Evolutionary conservation across 495 filamentous ascomycete species (phyloP).

Genomic region (Apodospora peruviana): DNA sequence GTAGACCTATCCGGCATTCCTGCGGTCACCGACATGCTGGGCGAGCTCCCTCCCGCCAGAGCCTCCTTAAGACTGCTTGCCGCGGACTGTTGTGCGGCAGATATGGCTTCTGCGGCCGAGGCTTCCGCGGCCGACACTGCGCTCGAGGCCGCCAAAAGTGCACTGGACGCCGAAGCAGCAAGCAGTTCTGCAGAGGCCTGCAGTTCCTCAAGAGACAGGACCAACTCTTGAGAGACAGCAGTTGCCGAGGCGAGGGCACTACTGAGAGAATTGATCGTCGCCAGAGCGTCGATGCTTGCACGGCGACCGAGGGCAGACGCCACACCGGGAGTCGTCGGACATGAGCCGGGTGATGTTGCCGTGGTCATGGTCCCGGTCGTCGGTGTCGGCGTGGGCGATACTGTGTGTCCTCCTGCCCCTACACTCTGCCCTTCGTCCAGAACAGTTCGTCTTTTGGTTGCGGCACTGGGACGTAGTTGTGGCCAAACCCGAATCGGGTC

Average conservation of each 20-base stretch:
- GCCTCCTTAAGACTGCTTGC: constrained; percentile 9
- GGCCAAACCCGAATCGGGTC: background rate
- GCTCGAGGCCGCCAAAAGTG: constrained; percentile 10
- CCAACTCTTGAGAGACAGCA: constrained; percentile 9
- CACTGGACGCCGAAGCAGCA: constrained; percentile 12
- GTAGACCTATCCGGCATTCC: background rate
- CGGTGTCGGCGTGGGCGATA: background rate
- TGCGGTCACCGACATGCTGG: background rate
- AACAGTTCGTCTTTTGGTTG: too few relatives aligned
- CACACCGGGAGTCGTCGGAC: background rate
- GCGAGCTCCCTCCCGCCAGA: background rate
- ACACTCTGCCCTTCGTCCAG: too few relatives aligned
- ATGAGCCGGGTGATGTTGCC: background rate
- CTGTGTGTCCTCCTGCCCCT: background rate
- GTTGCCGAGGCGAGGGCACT: constrained; percentile 10
- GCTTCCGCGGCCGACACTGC: constrained; percentile 8
- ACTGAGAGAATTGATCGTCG: constrained; percentile 14
- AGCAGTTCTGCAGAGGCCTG: constrained; percentile 8
- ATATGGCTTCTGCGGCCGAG: constrained; percentile 10
- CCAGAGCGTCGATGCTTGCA: constrained; percentile 3
- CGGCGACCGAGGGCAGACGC: constrained; percentile 1
- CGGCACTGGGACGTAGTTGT: background rate
- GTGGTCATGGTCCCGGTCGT: background rate
- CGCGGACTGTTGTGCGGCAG: constrained; percentile 8
- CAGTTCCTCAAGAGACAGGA: constrained; percentile 10